These are phyloP conservation scores for Pisolithus marmoratus DNA, from an alignment of 768 basidiomycete species.

Conservation along the genomic window DNA sequence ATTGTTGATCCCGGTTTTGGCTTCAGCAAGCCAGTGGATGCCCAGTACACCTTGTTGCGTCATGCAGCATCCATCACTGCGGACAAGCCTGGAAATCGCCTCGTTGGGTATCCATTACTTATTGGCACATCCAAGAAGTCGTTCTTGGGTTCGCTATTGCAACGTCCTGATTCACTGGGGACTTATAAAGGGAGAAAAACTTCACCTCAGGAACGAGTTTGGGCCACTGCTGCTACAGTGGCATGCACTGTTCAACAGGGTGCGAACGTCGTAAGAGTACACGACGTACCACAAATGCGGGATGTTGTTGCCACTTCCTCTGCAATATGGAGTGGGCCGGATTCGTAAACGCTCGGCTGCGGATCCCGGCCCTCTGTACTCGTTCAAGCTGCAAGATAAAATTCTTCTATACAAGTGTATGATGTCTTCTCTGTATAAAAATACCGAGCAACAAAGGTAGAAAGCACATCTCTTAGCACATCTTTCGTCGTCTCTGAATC, in stretches of 20 bases:
- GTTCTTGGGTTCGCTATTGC: constrained; percentile 67
- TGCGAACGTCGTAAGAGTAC: constrained; percentile 71
- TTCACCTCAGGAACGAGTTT: constrained; percentile 58
- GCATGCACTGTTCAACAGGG: constrained; percentile 71
- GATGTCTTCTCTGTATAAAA: too few relatives aligned
- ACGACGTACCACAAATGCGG: constrained; percentile 66
- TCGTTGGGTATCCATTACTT: constrained; percentile 58
- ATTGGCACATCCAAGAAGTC: constrained; percentile 83
- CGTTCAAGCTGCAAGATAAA: background rate
- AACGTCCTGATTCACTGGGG: constrained; percentile 34
- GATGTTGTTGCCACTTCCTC: constrained; percentile 69
- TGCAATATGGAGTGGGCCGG: constrained; percentile 42
- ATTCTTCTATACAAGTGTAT: background rate
- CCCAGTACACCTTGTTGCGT: constrained; percentile 66
- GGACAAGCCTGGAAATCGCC: constrained; percentile 39
- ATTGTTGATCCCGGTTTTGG: constrained; percentile 91
- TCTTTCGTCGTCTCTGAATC: too few relatives aligned
- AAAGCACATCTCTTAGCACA: too few relatives aligned
- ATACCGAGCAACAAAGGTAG: too few relatives aligned
- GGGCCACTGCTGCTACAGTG: constrained; percentile 76
- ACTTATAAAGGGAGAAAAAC: constrained; percentile 46
- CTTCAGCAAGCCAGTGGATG: constrained; percentile 82
- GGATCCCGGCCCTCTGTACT: background rate
- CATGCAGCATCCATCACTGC: constrained; percentile 42
- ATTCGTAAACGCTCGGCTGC: background rate